Conservation (phyloP, 805 yeast genomes). For the Metschnikowia matae region DNA sequence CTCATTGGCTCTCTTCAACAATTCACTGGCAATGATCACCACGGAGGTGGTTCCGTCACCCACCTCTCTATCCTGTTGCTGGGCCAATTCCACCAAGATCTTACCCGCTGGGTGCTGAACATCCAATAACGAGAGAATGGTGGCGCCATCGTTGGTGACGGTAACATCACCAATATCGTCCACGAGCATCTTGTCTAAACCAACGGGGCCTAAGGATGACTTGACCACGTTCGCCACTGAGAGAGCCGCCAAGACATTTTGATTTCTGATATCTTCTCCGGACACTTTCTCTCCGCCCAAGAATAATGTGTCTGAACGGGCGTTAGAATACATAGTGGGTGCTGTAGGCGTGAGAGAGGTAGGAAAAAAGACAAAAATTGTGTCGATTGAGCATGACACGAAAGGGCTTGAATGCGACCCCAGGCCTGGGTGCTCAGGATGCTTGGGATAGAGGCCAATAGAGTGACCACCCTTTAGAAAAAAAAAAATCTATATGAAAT, state of each 20-base stretch:
- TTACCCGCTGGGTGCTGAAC: conserved; percentile 99
- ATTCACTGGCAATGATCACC: conserved; percentile 91
- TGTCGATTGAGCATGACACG: conserved; percentile 5
- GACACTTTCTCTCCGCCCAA: conserved; percentile 93
- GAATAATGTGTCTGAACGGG: conserved; percentile 89
- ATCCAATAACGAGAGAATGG: conserved; percentile 82
- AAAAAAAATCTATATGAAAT: too few species aligned
- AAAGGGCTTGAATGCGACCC: conserved; percentile 1
- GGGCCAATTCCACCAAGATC: conserved; percentile 93
- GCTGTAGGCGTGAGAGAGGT: conserved; percentile 1
- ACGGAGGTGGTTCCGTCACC: conserved; percentile 99
- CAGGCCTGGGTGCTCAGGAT: not conserved
- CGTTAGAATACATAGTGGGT: conserved; percentile 57
- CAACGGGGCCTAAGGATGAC: conserved; percentile 96
- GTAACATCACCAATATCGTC: conserved; percentile 99
- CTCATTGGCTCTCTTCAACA: conserved; percentile 88
- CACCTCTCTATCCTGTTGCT: conserved; percentile 97
- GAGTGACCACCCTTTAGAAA: too few species aligned
- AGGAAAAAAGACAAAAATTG: conserved; percentile 5
- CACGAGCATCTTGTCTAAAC: conserved; percentile 95
- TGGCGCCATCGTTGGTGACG: conserved; percentile 98
- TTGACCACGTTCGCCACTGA: conserved; percentile 82
- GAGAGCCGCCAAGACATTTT: conserved; percentile 90
- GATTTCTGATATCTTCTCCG: conserved; percentile 95
- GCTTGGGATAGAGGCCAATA: too few species aligned